Evolutionary conservation across 257 asterid species (phyloP).

Genomic region (Nemophila menziesii): DNA sequence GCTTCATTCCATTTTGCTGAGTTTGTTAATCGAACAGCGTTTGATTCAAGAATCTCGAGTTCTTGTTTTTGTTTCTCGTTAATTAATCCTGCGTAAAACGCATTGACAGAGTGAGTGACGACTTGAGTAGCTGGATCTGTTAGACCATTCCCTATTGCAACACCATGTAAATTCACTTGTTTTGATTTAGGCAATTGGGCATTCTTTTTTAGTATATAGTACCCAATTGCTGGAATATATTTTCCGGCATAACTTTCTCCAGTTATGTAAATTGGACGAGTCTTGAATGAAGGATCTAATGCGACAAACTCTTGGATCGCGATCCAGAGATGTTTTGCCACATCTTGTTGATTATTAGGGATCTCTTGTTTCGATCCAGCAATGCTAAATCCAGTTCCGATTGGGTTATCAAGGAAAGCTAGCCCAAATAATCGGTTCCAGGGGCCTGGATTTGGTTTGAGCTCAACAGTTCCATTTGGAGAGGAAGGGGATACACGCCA

Average conservation of each 20-base stretch:
- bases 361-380: constrained; percentile 49
- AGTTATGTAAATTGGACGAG: constrained; percentile 48
- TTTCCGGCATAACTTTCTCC: constrained; percentile 69
- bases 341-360: constrained; percentile 51
- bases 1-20: constrained; percentile 55
- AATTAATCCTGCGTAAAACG: constrained; percentile 44
- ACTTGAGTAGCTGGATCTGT: constrained; percentile 83
- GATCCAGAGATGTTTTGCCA: constrained; percentile 46
- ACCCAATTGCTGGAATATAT: not conserved
- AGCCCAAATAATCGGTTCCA: constrained; percentile 69
- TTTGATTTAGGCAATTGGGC: constrained; percentile 19
- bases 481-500: constrained; percentile 42
- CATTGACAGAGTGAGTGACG: constrained; percentile 34
- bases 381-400: constrained; percentile 65
- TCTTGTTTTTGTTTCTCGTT: constrained; percentile 39
- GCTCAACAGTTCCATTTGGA: constrained; percentile 11
- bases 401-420: constrained; percentile 71
- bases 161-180: constrained; percentile 45
- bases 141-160: constrained; percentile 76
- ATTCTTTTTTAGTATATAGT: constrained; percentile 36
- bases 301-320: constrained; percentile 42
- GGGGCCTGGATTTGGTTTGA: constrained; percentile 39
- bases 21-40: constrained; percentile 19
- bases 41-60: constrained; percentile 40
- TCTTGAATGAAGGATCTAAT: constrained; percentile 28